These are phyloP conservation scores for Taphrina wiesneri DNA, from an alignment of 1,139 yeast genomes.

Conservation along the genomic window DNA sequence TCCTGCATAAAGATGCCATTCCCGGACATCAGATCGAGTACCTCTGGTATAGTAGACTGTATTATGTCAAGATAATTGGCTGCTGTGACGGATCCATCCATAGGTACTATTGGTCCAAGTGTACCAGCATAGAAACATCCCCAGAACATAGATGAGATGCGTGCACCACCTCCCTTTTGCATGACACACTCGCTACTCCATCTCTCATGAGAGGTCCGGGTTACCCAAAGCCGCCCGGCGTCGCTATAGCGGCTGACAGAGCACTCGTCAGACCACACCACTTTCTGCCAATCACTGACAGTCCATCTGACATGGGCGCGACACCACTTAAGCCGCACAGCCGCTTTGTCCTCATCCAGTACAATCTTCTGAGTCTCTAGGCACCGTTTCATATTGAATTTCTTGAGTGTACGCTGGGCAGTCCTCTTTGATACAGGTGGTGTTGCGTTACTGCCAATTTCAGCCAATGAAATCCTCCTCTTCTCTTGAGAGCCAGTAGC, in stretches of 20 bases:
- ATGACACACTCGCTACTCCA: not conserved
- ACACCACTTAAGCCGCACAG: not conserved
- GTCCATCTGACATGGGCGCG: slow-evolving; percentile 1
- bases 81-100: not conserved
- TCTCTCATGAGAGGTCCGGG: not conserved
- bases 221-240: not conserved
- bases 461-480: not conserved
- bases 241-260: not conserved
- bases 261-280: not conserved
- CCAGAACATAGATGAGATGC: slow-evolving; percentile 1
- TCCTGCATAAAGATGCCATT: not conserved
- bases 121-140: not conserved
- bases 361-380: not conserved
- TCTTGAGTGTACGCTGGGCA: not conserved
- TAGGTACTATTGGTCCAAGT: not conserved
- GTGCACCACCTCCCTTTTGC: slow-evolving; percentile 1
- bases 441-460: not conserved
- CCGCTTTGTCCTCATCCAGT: slow-evolving; percentile 1
- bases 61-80: not conserved
- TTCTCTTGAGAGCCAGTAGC: not conserved
- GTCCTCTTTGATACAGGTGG: not conserved
- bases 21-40: not conserved
- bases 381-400: not conserved
- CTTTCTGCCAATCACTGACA: slow-evolving; percentile 2
- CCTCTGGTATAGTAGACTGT: not conserved